Percentiles rank a stretch among this genome's conserved stretches.
phyloP scores from a whole-genome alignment of 2,329 filamentous ascomycete species.

The Fusarium hostae region DNA sequence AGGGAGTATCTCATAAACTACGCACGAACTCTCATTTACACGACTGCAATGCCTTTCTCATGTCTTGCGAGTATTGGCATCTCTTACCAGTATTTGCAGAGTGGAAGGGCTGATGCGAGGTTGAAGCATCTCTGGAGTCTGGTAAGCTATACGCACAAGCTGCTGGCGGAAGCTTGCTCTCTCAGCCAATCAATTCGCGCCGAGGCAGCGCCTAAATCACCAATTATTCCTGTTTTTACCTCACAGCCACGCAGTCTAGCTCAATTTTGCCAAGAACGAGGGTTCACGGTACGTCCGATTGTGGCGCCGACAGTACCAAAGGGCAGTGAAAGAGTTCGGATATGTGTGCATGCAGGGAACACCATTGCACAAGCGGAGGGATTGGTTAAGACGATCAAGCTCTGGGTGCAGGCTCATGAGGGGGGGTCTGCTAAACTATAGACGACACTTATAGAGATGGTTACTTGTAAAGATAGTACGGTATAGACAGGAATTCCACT shows the following conservation, averaged over 20 bases:
- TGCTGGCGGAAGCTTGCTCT: constrained; percentile 55
- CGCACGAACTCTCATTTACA: constrained; percentile 79
- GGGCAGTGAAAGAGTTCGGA: constrained; percentile 71
- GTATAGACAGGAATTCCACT: not conserved
- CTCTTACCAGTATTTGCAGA: constrained; percentile 66
- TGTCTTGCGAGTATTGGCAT: constrained; percentile 68
- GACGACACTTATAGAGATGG: not conserved
- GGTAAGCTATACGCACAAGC: constrained; percentile 54
- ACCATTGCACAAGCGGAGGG: constrained; percentile 65
- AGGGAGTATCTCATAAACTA: constrained; percentile 79
- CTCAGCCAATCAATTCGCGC: constrained; percentile 45
- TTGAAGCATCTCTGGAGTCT: constrained; percentile 48
- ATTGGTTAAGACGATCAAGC: constrained; percentile 59
- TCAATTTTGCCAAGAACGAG: constrained; percentile 65
- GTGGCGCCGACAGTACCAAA: constrained; percentile 74
- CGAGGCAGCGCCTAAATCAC: constrained; percentile 60
- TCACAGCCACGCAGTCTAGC: constrained; percentile 68
- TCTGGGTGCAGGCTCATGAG: constrained; percentile 53
- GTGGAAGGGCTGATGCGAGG: constrained; percentile 57
- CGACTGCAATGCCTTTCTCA: constrained; percentile 73
- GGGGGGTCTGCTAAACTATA: not conserved
- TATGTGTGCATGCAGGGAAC: constrained; percentile 77
- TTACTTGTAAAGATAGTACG: not conserved
- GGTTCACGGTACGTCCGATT: constrained; percentile 72
- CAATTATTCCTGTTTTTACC: constrained; percentile 73